Evolutionary conservation across 1,139 yeast species (phyloP), one percentile per base, ranked within the genome.

Genomic region (Blastobotrys malaysiensis): DNA sequence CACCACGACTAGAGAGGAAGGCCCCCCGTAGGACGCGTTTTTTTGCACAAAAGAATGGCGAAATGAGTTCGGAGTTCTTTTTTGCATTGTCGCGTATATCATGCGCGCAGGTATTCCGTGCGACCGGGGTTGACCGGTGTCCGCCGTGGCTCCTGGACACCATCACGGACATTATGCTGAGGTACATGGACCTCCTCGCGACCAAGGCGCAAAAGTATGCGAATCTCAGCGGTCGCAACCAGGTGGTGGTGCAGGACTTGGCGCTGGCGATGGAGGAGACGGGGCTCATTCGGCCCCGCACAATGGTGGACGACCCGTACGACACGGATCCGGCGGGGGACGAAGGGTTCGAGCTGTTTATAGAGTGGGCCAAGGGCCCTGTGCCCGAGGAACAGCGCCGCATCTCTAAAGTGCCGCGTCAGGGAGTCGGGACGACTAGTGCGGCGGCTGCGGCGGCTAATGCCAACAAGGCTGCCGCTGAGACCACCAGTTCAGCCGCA

Each of bases 91-190:
- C 84, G 49, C 75, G 90, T 53, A 75, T 86, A 53, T 79, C 90
- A 0, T 77, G 85, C 55, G 79, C 85, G 24, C 95, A 78, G 71
- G 73, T 86, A 16, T 74, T 88, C 51, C 79, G 87, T 56, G 79
- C 88, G 0, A 77, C 81, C 18, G 95, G 95, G 0, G 84, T 87
- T 61, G 95, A 87, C 62, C 76, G 83, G 60, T 81, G 88, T 58
- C 74, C 81, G 48, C 86, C 88, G 1, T 72, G 79, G 6, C 77
- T 84, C 7, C 72, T 87, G 11, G 86, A 85, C 64, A 75, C 80
- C 2, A 60, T 85, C 27, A 81, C 90, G 0, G 93, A 86, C 60
- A 60, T 87, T 5, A 78, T 83, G 63, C 71, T 84, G 14, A 77
- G 82, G 48, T 83, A 81, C 64, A 66, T 87, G 43, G 70, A 71